Base-by-base conservation (phyloP, 148 eudicot species). In the Mesembryanthemum crystallinum region DNA sequence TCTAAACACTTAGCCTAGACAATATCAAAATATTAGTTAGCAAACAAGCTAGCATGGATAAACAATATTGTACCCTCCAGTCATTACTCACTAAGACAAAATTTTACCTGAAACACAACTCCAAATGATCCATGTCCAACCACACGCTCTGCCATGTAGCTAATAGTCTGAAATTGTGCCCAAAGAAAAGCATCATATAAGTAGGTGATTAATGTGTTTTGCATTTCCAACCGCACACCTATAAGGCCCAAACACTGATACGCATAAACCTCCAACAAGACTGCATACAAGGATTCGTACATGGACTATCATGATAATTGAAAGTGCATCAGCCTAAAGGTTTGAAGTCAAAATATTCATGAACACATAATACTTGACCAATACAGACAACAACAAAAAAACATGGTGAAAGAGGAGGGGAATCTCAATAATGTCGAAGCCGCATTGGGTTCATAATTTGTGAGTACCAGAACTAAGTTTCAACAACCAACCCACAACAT, bases 81-180 rank as follows among this genome's bases (percentile, higher is more conserved):
- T n/a, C n/a, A n/a, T 2, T 59, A 32, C 24, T 51, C 27, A 27
- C 49, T 28, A 74, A 28, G 37, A 59, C 11, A 8, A 27, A 68
- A 43, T 20, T 32, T 24, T 69, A 86, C 91, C 91, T 86, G 91
- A 75, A 88, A 88, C 24, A 88, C 91, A 60, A 88, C 91, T 64
- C 91, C 91, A 63, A 88, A 88, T 54, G 91, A 88, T 45, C 91
- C 91, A 23, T 82, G 85, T 20, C 88, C 91, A 62, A 88, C 91
- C 24, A 84, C 83, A 71, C 88, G 91, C 80, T 88, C 91, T 63
- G 91, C 91, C 88, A 88, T 85, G 82, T 88, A 88, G 83, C 87
- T 83, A 66, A 88, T 81, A 57, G 91, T 86, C 91, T 88, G 85
- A 54, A 77, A 76, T 28, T 33, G 23, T 21, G 65, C 28, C 52